A percentile compares a stretch with the other conserved stretches of the same genome.
Evolutionary conservation across 2,329 filamentous ascomycete species (phyloP).

Genomic region (Fusarium sambucinum): DNA sequence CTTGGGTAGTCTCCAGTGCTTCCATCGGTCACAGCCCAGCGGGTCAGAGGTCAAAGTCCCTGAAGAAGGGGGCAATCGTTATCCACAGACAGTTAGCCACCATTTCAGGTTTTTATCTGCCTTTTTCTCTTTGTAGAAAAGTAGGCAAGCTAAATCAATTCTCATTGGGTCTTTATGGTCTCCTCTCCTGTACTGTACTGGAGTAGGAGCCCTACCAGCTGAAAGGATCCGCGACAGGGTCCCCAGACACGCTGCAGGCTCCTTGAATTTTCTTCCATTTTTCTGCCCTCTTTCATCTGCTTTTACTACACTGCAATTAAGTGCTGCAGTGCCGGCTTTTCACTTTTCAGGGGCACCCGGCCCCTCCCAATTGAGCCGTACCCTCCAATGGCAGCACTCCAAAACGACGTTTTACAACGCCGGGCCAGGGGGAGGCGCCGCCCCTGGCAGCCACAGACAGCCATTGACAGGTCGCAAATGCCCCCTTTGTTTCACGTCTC

Average conservation of each 20-base stretch:
- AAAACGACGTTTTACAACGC: conserved; percentile 29
- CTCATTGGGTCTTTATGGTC: conserved; percentile 11
- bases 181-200: conserved; percentile 12
- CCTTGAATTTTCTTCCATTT: conserved; percentile 20
- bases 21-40: conserved; percentile 16
- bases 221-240: conserved; percentile 45
- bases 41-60: conserved; percentile 30
- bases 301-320: neutral
- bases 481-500: conserved; percentile 45
- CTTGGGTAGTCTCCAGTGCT: conserved; percentile 3
- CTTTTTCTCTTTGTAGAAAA: conserved; percentile 4
- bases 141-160: neutral
- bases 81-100: conserved; percentile 33
- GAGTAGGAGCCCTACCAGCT: conserved; percentile 40
- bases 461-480: conserved; percentile 39
- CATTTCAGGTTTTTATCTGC: conserved; percentile 1
- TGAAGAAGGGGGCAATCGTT: conserved; percentile 38
- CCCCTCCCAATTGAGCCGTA: conserved; percentile 26
- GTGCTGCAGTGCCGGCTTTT: conserved; percentile 21
- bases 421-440: conserved; percentile 46
- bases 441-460: conserved; percentile 38
- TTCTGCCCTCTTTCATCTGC: conserved; percentile 14
- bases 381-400: conserved; percentile 26
- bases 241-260: conserved; percentile 22
- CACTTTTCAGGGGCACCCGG: conserved; percentile 37